Evolutionary conservation across 345 rosid species (phyloP), one percentile per base, ranked within the genome.

Genomic region (Schrenkiella parvula): DNA sequence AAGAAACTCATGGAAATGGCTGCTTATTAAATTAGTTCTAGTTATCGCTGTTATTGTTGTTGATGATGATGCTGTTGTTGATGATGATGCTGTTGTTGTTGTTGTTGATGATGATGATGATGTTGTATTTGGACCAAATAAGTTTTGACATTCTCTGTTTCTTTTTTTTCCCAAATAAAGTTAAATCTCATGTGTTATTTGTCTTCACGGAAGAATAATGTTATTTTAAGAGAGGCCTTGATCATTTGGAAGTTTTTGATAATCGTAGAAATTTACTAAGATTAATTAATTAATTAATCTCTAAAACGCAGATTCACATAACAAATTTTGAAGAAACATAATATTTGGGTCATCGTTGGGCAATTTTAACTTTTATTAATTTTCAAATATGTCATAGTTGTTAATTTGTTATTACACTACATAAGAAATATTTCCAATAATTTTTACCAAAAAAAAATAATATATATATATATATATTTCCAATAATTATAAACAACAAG

Each of bases 1-100:
- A 86, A 84, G 82, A 87, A 83, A 43, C 72, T 90, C 21, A 77
- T 83, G 73, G 74, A 59, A 18, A 79, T 86, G 32, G 84, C 84
- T 53, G 75, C 51, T 29, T 76, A 71, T 56, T 71, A 31, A 55
- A 19, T 14, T 54, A 19, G 14, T 15, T 46, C 7, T 23, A 56
- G 19, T 37, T 46, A 32, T n/a, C 21, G n/a, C n/a, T n/a, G n/a
- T n/a, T n/a, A 13, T 50, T 50, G 55, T 23, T 47, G 55, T 23
- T 18, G 9, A 42, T 41, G 9, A n/a, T 17, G n/a, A n/a, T n/a
- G n/a, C n/a, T n/a, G n/a, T n/a, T n/a, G n/a, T n/a, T n/a, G n/a
- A n/a, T n/a, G n/a, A n/a, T n/a, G n/a, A n/a, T n/a, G n/a, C n/a
- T n/a, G n/a, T n/a, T n/a, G n/a, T n/a, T n/a, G n/a, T n/a, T n/a